A percentile compares a stretch with the other conserved stretches of the same genome.
phyloP scores from a whole-genome alignment of 2,329 filamentous ascomycete genomes.

The Xylaria sp. region DNA sequence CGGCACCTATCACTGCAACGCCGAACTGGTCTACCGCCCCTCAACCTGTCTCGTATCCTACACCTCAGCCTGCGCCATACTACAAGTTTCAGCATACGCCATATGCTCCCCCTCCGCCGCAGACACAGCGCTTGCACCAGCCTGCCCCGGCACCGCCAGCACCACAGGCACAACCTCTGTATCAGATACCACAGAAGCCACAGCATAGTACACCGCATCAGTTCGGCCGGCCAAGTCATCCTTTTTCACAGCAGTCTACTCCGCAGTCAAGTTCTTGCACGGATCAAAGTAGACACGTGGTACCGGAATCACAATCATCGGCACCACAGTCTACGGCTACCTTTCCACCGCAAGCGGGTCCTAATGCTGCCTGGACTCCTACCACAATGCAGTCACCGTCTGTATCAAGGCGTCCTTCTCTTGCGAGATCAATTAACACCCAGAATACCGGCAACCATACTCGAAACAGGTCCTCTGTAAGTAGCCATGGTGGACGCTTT shows the following conservation, averaged over 20 bases:
- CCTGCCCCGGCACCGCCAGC: neutral
- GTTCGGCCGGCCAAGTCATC: neutral
- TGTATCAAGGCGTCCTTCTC: conserved; percentile 18
- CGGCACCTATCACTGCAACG: conserved; percentile 1
- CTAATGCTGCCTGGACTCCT: conserved; percentile 1
- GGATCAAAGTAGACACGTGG: neutral
- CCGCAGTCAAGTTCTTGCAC: conserved; percentile 7
- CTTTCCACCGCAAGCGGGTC: conserved; percentile 3
- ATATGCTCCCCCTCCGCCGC: conserved; percentile 16
- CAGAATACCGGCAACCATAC: conserved; percentile 23
- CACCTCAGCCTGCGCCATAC: conserved; percentile 10
- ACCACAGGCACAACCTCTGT: conserved; percentile 6
- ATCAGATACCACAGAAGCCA: conserved; percentile 7
- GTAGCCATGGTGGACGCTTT: conserved; percentile 25
- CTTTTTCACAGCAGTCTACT: conserved; percentile 4
- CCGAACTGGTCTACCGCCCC: conserved; percentile 5
- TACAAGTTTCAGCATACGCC: conserved; percentile 17
- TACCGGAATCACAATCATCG: conserved; percentile 4
- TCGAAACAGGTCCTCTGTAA: conserved; percentile 29
- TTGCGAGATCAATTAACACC: conserved; percentile 19
- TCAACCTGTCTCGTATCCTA: conserved; percentile 4
- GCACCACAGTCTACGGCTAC: neutral
- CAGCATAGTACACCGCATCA: conserved; percentile 1
- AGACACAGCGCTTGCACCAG: conserved; percentile 1
- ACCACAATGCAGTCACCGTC: conserved; percentile 11